Percentiles rank a stretch among this genome's conserved stretches.
Conservation (phyloP, 2,329 filamentous ascomycete genomes). For the Blumeria graminis region DNA sequence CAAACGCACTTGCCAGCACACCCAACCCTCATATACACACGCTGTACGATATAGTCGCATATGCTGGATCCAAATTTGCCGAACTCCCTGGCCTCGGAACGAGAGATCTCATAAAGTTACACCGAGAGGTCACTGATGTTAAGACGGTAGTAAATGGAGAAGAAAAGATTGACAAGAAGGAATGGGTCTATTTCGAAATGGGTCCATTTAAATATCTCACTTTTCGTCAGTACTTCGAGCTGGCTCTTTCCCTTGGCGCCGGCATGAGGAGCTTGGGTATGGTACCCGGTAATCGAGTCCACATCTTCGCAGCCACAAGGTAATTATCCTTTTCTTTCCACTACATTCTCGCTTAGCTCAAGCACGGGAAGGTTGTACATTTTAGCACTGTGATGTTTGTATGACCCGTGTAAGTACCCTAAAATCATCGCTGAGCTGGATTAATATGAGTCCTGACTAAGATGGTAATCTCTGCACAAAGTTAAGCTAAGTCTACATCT, state of each 20-base stretch:
- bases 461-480: no score
- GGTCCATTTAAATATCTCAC: conserved; percentile 51
- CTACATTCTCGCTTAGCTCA: no score
- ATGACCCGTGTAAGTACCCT: no score
- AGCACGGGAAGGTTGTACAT: no score
- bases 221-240: conserved; percentile 52
- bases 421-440: no score
- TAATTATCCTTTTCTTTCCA: conserved; percentile 1
- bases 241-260: conserved; percentile 39
- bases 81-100: conserved; percentile 40
- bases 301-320: conserved; percentile 55
- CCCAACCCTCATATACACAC: conserved; percentile 23
- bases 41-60: conserved; percentile 44
- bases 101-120: conserved; percentile 46
- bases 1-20: conserved; percentile 4
- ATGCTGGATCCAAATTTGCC: conserved; percentile 37
- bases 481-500: no score
- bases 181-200: conserved; percentile 70
- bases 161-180: conserved; percentile 58
- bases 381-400: no score
- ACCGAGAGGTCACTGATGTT: conserved; percentile 63
- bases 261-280: conserved; percentile 51
- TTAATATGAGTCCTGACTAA: no score
- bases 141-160: conserved; percentile 66
- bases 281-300: conserved; percentile 37